phyloP scores from a whole-genome alignment of 1,284 basidiomycete species.

The Leccinum pachyderme region DNA sequence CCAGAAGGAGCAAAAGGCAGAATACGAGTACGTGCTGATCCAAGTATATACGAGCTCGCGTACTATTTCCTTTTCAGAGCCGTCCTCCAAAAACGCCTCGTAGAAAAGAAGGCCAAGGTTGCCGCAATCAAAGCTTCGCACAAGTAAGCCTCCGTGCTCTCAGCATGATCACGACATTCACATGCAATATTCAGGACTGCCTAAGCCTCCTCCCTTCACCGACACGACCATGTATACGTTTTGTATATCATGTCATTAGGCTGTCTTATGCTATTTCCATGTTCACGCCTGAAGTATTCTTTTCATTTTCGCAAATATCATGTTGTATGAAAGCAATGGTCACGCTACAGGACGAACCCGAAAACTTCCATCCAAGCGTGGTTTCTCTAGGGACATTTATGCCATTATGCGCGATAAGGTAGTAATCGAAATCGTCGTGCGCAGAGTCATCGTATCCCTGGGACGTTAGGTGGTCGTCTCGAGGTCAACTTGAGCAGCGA shows the following conservation, averaged over 20 bases:
- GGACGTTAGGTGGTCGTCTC: neutral
- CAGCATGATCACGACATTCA: neutral
- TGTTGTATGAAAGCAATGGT: neutral
- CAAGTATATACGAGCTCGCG: neutral
- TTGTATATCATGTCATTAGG: slow-evolving; percentile 26
- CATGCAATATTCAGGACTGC: slow-evolving; percentile 14
- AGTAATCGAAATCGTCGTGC: neutral
- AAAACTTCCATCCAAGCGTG: neutral
- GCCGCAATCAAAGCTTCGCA: slow-evolving; percentile 77
- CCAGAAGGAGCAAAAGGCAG: slow-evolving; percentile 93
- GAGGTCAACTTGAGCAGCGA: slow-evolving; percentile 14
- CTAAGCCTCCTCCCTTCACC: slow-evolving; percentile 11
- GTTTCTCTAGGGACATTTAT: neutral
- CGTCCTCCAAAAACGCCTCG: slow-evolving; percentile 85
- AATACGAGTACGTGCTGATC: slow-evolving; percentile 70
- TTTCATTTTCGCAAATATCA: neutral
- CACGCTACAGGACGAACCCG: neutral
- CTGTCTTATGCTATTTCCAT: slow-evolving; percentile 19
- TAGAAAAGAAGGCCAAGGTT: slow-evolving; percentile 90
- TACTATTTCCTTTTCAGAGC: slow-evolving; percentile 39
- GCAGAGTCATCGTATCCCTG: neutral
- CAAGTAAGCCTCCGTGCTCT: slow-evolving; percentile 41
- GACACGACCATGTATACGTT: slow-evolving; percentile 17
- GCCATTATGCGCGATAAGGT: neutral
- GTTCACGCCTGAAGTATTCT: neutral